Conservation (phyloP, 768 basidiomycete genomes). For the Fibroporia radiculosa region DNA sequence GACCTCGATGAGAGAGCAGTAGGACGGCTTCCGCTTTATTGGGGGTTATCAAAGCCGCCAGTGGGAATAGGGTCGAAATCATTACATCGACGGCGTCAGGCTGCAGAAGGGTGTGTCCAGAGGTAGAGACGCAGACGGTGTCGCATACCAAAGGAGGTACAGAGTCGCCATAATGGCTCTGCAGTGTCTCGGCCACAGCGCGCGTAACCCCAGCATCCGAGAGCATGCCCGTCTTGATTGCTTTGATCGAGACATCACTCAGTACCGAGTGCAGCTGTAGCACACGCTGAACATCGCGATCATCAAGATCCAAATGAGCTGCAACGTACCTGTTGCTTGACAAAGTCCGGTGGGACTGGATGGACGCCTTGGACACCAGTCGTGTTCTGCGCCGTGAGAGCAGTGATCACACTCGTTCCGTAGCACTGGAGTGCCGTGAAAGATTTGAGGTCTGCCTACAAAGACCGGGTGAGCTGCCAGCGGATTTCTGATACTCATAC, state of each 20-base stretch:
- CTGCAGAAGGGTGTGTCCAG: conserved; percentile 72
- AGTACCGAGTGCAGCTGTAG: conserved; percentile 64
- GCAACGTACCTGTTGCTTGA: conserved; percentile 59
- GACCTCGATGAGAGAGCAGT: conserved; percentile 38
- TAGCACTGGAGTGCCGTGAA: conserved; percentile 75
- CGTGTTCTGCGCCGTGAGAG: conserved; percentile 87
- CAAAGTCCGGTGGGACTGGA: conserved; percentile 58
- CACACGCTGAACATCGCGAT: not conserved
- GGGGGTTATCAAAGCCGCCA: conserved; percentile 71
- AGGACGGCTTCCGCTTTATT: conserved; percentile 78
- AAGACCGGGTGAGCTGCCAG: not conserved
- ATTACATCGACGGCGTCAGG: conserved; percentile 56
- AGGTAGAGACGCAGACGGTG: conserved; percentile 88
- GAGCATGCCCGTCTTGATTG: conserved; percentile 91
- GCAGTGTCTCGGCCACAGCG: conserved; percentile 46
- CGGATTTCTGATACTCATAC: conserved; percentile 27
- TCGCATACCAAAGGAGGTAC: conserved; percentile 67
- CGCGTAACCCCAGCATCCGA: conserved; percentile 47
- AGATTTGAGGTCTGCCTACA: conserved; percentile 80
- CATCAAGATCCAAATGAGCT: not conserved
- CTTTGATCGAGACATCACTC: conserved; percentile 59
- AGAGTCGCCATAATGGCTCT: conserved; percentile 26
- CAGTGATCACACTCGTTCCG: conserved; percentile 77
- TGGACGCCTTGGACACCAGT: conserved; percentile 72
- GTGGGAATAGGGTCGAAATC: conserved; percentile 57